A percentile compares a stretch with the other conserved stretches of the same genome.
phyloP scores from a whole-genome alignment of 2,329 filamentous ascomycete genomes.

The Camillea tinctor region DNA sequence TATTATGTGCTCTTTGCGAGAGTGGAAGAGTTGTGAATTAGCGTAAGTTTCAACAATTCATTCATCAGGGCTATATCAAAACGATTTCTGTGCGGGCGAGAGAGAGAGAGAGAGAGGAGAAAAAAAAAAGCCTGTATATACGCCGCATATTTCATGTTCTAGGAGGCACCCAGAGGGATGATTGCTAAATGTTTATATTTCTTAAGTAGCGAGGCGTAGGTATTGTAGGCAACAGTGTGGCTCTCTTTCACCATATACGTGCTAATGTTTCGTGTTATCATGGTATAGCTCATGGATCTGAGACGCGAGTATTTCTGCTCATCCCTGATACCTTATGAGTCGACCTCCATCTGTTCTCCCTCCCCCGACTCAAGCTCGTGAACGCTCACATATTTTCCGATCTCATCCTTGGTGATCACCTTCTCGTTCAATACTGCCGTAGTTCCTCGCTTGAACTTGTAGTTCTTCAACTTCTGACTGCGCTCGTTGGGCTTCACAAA shows the following conservation, averaged over 20 bases:
- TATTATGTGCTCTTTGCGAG: no score
- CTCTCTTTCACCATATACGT: neutral
- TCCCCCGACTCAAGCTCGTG: constrained; percentile 72
- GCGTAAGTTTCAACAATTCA: no score
- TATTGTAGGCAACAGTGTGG: neutral
- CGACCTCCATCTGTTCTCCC: constrained; percentile 68
- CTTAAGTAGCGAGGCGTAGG: no score
- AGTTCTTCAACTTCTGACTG: constrained; percentile 87
- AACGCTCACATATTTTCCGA: constrained; percentile 90
- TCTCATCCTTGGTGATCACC: constrained; percentile 89
- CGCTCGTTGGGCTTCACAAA: constrained; percentile 92
- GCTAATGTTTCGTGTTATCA: neutral
- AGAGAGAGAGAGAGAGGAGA: no score
- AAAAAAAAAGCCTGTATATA: neutral
- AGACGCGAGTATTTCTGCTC: neutral
- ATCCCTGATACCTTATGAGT: constrained; percentile 44
- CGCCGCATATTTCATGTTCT: neutral
- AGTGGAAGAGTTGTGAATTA: no score
- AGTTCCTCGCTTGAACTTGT: constrained; percentile 87
- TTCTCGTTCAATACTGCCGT: constrained; percentile 95
- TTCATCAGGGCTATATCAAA: no score
- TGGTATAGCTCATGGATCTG: neutral
- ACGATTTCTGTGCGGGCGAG: no score
- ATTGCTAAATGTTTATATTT: neutral
- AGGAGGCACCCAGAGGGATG: neutral